These are phyloP conservation scores for Cyclotella sp. DNA, from an alignment of 108 stramenopile species.

Conservation along the genomic window DNA sequence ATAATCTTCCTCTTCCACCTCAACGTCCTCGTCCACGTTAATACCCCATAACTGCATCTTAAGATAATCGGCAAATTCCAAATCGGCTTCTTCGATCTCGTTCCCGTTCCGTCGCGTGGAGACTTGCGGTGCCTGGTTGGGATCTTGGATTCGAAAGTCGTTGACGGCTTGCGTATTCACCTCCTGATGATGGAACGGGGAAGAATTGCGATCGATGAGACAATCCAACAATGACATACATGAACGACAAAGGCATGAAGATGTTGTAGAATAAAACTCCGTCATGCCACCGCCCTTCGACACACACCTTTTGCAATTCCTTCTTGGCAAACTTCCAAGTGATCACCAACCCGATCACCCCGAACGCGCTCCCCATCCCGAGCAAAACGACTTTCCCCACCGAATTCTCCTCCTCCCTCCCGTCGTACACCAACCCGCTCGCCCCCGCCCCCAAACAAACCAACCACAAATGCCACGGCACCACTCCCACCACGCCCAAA, in stretches of 20 bases:
- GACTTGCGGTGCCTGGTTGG: background rate
- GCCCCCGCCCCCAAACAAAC: conserved; percentile 41
- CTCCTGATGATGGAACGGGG: background rate
- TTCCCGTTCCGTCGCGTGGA: background rate
- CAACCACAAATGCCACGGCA: conserved; percentile 50
- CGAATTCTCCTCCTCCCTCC: background rate
- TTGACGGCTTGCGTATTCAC: background rate
- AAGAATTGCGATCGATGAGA: background rate
- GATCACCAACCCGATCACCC: conserved; percentile 46
- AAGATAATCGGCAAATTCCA: conserved; percentile 35
- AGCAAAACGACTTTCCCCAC: conserved; percentile 27
- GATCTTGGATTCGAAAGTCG: conserved; percentile 9
- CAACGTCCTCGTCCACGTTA: background rate
- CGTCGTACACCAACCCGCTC: conserved; percentile 7
- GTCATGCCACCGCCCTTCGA: too few species aligned
- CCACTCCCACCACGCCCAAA: conserved; percentile 30
- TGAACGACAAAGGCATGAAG: too few species aligned
- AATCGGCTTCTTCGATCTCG: conserved; percentile 32
- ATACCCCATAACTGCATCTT: conserved; percentile 23
- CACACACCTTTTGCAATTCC: conserved; percentile 49
- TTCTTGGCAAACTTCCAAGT: conserved; percentile 55
- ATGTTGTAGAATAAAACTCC: too few species aligned
- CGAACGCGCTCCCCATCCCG: conserved; percentile 30
- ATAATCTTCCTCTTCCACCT: conserved; percentile 17
- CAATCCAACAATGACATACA: too few species aligned